phyloP scores from a whole-genome alignment of 1,139 yeast genomes.

The Suhomyces bribrorum region DNA sequence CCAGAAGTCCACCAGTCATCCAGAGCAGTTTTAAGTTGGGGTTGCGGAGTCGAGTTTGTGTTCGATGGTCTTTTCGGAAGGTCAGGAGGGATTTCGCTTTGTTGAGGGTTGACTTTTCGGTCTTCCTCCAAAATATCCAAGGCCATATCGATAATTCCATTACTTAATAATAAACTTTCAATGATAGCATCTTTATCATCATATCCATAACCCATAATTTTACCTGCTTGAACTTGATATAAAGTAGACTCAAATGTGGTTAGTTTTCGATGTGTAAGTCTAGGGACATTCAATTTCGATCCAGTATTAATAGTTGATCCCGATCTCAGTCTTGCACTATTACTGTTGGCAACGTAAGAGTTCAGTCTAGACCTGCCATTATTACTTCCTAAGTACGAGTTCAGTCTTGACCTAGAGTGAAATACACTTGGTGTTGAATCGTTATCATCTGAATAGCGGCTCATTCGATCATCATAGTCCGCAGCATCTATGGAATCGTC shows the following conservation, averaged over 20 bases:
- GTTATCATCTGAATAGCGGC: slow-evolving; percentile 19
- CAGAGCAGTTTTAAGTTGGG: slow-evolving; percentile 4
- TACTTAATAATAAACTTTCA: slow-evolving; percentile 51
- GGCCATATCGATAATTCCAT: slow-evolving; percentile 53
- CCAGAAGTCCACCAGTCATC: slow-evolving; percentile 31
- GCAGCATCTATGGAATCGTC: slow-evolving; percentile 30
- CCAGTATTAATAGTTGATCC: slow-evolving; percentile 12
- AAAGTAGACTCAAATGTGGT: slow-evolving; percentile 46
- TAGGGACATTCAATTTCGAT: slow-evolving; percentile 26
- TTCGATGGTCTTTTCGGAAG: slow-evolving; percentile 48
- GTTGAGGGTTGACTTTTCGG: slow-evolving; percentile 35
- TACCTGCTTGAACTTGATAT: slow-evolving; percentile 40
- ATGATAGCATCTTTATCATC: slow-evolving; percentile 46
- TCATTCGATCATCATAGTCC: slow-evolving; percentile 27
- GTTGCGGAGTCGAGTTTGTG: slow-evolving; percentile 5
- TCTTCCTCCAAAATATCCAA: slow-evolving; percentile 49
- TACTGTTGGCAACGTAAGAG: slow-evolving; percentile 14
- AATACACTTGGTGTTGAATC: slow-evolving; percentile 7
- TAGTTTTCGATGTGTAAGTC: slow-evolving; percentile 43
- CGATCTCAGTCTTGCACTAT: slow-evolving; percentile 18
- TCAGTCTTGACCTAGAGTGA: slow-evolving; percentile 12
- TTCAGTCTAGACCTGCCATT: slow-evolving; percentile 24
- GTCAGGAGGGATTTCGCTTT: slow-evolving; percentile 33
- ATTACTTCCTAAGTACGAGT: slow-evolving; percentile 5
- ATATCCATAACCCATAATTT: slow-evolving; percentile 48